Percentiles rank a stretch among this genome's conserved stretches.
phyloP scores from a whole-genome alignment of 2,329 filamentous ascomycete genomes.

The Sporothrix variecibatus region DNA sequence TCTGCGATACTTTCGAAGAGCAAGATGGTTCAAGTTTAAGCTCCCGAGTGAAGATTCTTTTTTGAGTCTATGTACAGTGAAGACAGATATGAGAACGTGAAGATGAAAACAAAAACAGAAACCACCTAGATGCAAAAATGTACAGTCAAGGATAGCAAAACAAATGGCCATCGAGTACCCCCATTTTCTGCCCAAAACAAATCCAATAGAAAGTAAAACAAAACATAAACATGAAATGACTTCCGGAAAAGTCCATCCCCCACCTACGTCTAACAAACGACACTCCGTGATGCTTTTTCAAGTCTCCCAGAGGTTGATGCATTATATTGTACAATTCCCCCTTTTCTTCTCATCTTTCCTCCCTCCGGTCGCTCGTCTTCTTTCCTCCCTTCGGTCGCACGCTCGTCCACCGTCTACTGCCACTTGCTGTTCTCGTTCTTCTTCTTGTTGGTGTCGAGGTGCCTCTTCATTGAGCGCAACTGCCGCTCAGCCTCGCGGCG shows the following conservation, averaged over 20 bases:
- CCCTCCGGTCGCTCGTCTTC: neutral
- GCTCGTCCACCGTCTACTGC: neutral
- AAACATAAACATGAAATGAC: neutral
- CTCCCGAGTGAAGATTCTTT: slow-evolving; percentile 21
- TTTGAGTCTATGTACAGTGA: slow-evolving; percentile 15
- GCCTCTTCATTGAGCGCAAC: slow-evolving; percentile 30
- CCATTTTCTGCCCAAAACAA: slow-evolving; percentile 1
- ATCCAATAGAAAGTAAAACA: neutral
- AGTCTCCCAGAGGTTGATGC: neutral
- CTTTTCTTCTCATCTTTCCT: neutral
- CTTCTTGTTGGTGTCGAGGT: slow-evolving; percentile 23
- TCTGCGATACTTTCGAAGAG: neutral
- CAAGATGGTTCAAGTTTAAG: neutral
- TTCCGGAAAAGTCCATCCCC: neutral
- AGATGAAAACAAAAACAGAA: neutral
- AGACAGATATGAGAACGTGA: neutral
- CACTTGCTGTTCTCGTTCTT: neutral
- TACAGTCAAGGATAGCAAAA: neutral
- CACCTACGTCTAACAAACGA: neutral
- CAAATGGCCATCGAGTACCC: neutral
- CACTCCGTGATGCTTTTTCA: neutral
- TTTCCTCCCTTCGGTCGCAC: neutral
- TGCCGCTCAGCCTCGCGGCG: slow-evolving; percentile 32
- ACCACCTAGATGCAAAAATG: slow-evolving; percentile 8
- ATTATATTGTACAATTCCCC: neutral